Evolutionary conservation across 2,329 filamentous ascomycete genomes (phyloP).

Genomic region (Penicillium aurantiogriseum): DNA sequence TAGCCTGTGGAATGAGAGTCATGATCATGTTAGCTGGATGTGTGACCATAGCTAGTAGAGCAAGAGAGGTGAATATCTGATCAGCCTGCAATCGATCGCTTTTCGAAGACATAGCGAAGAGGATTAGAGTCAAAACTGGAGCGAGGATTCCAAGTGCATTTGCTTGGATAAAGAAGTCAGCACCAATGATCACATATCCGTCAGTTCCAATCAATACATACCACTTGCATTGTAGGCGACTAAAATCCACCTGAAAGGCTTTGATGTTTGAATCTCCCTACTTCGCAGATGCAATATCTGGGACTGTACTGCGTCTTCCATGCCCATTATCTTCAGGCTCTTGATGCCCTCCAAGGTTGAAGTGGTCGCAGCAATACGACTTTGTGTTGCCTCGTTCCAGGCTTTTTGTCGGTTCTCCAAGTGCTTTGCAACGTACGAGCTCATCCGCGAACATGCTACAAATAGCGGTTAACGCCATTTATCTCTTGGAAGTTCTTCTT

Average conservation of each 20-base stretch:
- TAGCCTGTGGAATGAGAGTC: constrained; percentile 6
- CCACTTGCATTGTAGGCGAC: constrained; percentile 7
- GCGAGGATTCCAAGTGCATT: constrained; percentile 1
- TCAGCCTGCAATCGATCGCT: background rate
- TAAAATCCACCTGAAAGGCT: background rate
- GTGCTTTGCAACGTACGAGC: constrained; percentile 7
- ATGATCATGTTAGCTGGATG: constrained; percentile 13
- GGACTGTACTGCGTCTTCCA: background rate
- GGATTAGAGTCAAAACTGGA: background rate
- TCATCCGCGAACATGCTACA: constrained; percentile 4
- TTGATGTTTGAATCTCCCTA: background rate
- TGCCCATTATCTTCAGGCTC: constrained; percentile 6
- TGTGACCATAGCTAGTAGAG: constrained; percentile 8
- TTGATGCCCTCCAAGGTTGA: background rate
- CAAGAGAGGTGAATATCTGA: constrained; percentile 5
- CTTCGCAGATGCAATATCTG: background rate
- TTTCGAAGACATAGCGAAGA: background rate
- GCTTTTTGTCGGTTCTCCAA: background rate
- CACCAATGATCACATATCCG: background rate
- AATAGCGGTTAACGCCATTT: background rate
- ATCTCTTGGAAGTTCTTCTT: background rate
- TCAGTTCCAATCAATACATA: background rate
- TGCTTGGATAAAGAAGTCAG: background rate
- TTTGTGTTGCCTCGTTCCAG: constrained; percentile 2
- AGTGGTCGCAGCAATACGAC: background rate